Percentiles rank a stretch among this genome's conserved stretches.
Conservation (phyloP, 345 rosid genomes). For the Cardamine resedifolia region DNA sequence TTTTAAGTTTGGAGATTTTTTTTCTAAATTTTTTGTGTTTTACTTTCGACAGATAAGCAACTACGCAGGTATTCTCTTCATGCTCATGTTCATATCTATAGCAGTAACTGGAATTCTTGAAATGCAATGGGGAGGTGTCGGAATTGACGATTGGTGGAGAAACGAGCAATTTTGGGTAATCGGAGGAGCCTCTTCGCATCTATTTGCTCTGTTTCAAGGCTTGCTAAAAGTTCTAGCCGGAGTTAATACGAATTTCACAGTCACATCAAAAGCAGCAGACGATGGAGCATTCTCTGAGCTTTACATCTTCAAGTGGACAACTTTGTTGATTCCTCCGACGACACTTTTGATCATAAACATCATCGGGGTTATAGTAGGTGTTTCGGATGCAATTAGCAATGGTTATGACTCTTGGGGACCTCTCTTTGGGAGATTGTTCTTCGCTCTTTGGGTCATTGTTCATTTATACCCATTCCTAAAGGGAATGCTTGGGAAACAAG, state of each 20-base stretch:
- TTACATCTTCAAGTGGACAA: constrained; percentile 94
- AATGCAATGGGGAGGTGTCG: constrained; percentile 99
- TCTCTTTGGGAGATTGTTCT: constrained; percentile 84
- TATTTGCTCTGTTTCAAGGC: constrained; percentile 90
- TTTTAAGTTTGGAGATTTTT: neutral
- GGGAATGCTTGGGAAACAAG: constrained; percentile 92
- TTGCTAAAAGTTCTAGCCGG: constrained; percentile 88
- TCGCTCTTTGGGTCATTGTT: constrained; percentile 82
- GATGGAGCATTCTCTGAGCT: constrained; percentile 93
- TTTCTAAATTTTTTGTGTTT: neutral
- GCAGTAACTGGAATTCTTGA: constrained; percentile 93
- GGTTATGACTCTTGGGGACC: constrained; percentile 99
- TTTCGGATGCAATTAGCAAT: constrained; percentile 88
- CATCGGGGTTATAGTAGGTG: constrained; percentile 75
- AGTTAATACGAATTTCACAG: constrained; percentile 83
- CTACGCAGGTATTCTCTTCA: constrained; percentile 78
- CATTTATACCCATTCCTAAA: constrained; percentile 93
- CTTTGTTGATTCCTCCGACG: constrained; percentile 75
- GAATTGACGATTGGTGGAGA: constrained; percentile 96
- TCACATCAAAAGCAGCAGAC: constrained; percentile 87
- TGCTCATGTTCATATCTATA: constrained; percentile 83
- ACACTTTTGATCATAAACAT: constrained; percentile 83
- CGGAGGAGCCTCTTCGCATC: constrained; percentile 87
- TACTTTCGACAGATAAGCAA: constrained; percentile 78
- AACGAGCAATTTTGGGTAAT: constrained; percentile 97